Base-by-base conservation (phyloP, 768 basidiomycete species). In the Lactarius trivialis region DNA sequence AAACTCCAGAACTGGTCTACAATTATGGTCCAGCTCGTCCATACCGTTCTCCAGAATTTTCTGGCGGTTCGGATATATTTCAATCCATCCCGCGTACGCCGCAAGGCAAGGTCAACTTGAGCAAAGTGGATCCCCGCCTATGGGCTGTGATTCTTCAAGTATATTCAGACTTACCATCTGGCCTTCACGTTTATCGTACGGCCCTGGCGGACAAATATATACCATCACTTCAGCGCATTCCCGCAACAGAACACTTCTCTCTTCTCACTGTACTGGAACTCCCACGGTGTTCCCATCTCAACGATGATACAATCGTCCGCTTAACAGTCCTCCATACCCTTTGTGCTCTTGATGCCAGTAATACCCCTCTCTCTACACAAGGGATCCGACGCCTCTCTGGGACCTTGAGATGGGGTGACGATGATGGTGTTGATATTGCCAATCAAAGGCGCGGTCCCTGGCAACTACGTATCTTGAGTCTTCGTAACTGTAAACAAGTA, bases 61-160 rank as follows among this genome's bases (percentile, higher is more conserved):
- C 66, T 14, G 39, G 43, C 1, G 66, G 68, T 24, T 72, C 68
- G 53, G 73, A 77, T 57, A 68, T 79, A 51, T 69, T 80, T n/a
- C 72, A 71, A 30, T 75, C 76, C 9, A 72, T 82, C 32, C 79
- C 79, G 4, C 63, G 65, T 34, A 56, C 15, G 55, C 43, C 9
- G 21, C 48, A 56, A 7, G 61, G 64, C 21, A 37, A 64, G 54
- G 32, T 69, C 17, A 41, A 66, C 24, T 56, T 71, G 53, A 52
- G 69, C 33, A 57, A 65, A 0, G 70, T 81, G 1, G 81, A 86
- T 66, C 85, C 88, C 2, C 74, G 78, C 12, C 72, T 86, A 15
- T 90, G 88, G 86, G 82, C 79, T 0, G 74, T 79, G 21, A 60
- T 91, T 48, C 75, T 80, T 5, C 89, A 89, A 68, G 68, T 88